Percentiles rank a stretch among this genome's conserved stretches.
phyloP scores from a whole-genome alignment of 2,329 filamentous ascomycete genomes.

The Colletotrichum siamense region DNA sequence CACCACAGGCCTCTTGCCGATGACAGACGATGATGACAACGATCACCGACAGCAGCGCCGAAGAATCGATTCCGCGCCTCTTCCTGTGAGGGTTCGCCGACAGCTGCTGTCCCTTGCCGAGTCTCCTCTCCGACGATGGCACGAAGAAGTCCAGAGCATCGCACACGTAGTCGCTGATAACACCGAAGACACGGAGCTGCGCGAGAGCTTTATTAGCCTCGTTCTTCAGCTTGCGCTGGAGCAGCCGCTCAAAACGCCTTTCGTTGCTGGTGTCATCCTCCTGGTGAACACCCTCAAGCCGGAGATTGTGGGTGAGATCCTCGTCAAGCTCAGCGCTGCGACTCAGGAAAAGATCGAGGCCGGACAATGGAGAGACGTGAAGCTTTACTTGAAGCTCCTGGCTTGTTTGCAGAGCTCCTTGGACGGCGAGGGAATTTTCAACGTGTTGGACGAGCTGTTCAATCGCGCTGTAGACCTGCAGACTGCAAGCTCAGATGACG shows the following conservation, averaged over 20 bases:
- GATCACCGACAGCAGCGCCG: conserved; percentile 72
- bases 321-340: conserved; percentile 65
- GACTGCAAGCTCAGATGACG: conserved; percentile 91
- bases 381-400: conserved; percentile 87
- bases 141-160: conserved; percentile 78
- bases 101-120: conserved; percentile 84
- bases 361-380: conserved; percentile 89
- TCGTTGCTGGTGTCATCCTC: conserved; percentile 83
- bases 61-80: conserved; percentile 73
- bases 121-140: conserved; percentile 77
- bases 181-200: conserved; percentile 83
- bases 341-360: conserved; percentile 71
- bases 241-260: conserved; percentile 98
- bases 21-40: conserved; percentile 74
- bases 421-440: conserved; percentile 84
- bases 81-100: conserved; percentile 74
- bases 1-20: conserved; percentile 28
- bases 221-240: conserved; percentile 80
- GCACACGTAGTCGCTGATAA: conserved; percentile 81
- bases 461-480: conserved; percentile 89
- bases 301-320: conserved; percentile 74
- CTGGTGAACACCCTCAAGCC: conserved; percentile 79
- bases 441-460: conserved; percentile 89
- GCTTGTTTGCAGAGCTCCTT: conserved; percentile 84
- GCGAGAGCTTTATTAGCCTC: conserved; percentile 74